phyloP scores from a whole-genome alignment of 257 asterid species.

The Nyctanthes arbortristis region DNA sequence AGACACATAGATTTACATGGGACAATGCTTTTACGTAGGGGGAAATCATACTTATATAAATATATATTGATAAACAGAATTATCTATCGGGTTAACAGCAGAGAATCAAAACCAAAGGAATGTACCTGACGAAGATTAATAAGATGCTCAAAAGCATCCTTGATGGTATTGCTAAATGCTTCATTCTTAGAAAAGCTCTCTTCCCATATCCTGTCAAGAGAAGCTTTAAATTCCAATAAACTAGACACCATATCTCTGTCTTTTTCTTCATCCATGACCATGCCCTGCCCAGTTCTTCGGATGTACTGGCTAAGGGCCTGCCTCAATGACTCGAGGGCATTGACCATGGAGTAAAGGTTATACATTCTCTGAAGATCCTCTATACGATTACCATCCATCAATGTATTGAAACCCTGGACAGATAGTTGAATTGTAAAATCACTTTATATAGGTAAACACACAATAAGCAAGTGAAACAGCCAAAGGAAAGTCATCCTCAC shows the following conservation, averaged over 20 bases:
- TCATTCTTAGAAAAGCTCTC: conserved; percentile 86
- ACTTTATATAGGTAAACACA: conserved; percentile 13
- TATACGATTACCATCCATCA: conserved; percentile 89
- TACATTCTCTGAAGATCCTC: conserved; percentile 94
- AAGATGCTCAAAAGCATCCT: conserved; percentile 95
- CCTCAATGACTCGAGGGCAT: conserved; percentile 78
- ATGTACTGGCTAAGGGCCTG: conserved; percentile 83
- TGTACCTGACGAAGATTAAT: conserved; percentile 94
- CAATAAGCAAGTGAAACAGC: conserved; percentile 7
- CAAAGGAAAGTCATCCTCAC: conserved; percentile 29
- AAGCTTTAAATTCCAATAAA: conserved; percentile 82
- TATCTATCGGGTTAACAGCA: neutral
- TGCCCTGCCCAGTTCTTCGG: conserved; percentile 83
- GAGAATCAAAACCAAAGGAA: neutral
- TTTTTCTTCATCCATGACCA: conserved; percentile 95
- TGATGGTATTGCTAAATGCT: conserved; percentile 85
- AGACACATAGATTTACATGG: neutral
- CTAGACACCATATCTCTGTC: conserved; percentile 95
- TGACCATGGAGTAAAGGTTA: conserved; percentile 66
- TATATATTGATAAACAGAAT: neutral
- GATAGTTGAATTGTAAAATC: conserved; percentile 18
- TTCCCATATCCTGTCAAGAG: conserved; percentile 90
- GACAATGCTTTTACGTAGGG: neutral
- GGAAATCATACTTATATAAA: neutral
- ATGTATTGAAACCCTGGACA: conserved; percentile 73